Evolutionary conservation across 2,329 filamentous ascomycete genomes (phyloP).

Genomic region (Diplodia sapinea): DNA sequence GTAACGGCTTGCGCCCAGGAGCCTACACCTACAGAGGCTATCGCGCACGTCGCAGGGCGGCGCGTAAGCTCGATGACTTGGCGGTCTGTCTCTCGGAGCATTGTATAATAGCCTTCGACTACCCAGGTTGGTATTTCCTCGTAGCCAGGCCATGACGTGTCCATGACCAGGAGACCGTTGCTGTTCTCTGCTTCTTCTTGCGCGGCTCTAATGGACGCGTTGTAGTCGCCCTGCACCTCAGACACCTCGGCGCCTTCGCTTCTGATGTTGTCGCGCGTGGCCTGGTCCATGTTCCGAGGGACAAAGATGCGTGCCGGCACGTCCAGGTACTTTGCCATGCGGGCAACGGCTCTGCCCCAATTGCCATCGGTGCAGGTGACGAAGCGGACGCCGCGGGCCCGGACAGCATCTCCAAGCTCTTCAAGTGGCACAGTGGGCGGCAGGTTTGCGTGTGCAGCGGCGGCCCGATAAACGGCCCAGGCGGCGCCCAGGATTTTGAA

Average conservation of each 20-base stretch:
- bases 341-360: slow-evolving; percentile 73
- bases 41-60: slow-evolving; percentile 55
- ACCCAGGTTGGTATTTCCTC: slow-evolving; percentile 73
- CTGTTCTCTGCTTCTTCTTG: slow-evolving; percentile 36
- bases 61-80: slow-evolving; percentile 58
- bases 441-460: slow-evolving; percentile 55
- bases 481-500: slow-evolving; percentile 84
- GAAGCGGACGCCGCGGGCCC: slow-evolving; percentile 48
- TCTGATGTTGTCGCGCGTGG: slow-evolving; percentile 61
- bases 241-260: slow-evolving; percentile 68
- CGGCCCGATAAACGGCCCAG: slow-evolving; percentile 69
- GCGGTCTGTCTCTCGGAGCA: slow-evolving; percentile 70
- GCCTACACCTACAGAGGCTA: slow-evolving; percentile 75
- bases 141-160: slow-evolving; percentile 71
- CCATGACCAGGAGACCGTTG: slow-evolving; percentile 65
- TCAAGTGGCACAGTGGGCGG: slow-evolving; percentile 52
- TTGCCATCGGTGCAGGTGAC: slow-evolving; percentile 77
- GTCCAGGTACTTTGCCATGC: slow-evolving; percentile 67
- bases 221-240: slow-evolving; percentile 66
- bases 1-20: slow-evolving; percentile 74
- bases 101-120: slow-evolving; percentile 77
- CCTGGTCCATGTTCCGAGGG: slow-evolving; percentile 61
- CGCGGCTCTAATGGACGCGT: slow-evolving; percentile 63
- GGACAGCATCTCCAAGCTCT: slow-evolving; percentile 48
- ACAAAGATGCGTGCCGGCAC: slow-evolving; percentile 67